A percentile compares a stretch with the other conserved stretches of the same genome.
These are phyloP conservation scores for Tolypocladium inflatum DNA, from an alignment of 2,329 filamentous ascomycete genomes.

Conservation along the genomic window DNA sequence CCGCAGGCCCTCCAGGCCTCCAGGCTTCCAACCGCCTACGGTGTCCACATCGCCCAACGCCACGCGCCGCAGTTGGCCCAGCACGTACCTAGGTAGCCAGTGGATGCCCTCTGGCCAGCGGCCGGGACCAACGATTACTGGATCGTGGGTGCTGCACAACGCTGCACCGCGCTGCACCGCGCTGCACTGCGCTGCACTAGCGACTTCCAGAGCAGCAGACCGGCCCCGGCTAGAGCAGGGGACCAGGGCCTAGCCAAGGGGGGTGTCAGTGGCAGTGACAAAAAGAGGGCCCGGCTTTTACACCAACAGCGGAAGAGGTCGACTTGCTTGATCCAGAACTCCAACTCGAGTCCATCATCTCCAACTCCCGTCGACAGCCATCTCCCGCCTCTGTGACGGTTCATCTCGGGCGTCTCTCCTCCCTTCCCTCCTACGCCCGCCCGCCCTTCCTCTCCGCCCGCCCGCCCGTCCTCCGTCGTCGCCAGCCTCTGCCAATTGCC, in stretches of 20 bases:
- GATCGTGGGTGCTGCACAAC: background rate
- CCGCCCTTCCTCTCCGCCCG: background rate
- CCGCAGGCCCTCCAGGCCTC: background rate
- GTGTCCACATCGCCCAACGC: background rate
- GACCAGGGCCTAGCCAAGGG: background rate
- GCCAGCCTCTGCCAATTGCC: conserved; percentile 21
- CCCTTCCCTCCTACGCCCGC: background rate
- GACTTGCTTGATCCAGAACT: conserved; percentile 3
- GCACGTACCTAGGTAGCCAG: background rate
- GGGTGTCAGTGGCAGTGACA: conserved; percentile 1
- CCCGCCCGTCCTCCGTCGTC: background rate
- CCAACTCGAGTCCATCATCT: background rate
- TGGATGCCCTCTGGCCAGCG: background rate
- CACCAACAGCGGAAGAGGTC: background rate
- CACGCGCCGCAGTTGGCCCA: background rate
- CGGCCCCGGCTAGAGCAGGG: background rate
- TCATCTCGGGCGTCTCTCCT: background rate
- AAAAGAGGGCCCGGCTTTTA: conserved; percentile 1
- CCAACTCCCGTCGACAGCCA: background rate
- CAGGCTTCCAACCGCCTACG: background rate
- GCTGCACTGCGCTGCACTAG: background rate
- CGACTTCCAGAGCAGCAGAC: background rate
- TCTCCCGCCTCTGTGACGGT: background rate
- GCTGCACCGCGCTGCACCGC: no score
- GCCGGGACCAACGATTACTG: background rate